A percentile compares a stretch with the other conserved stretches of the same genome.
These are phyloP conservation scores for Dendrothele bispora DNA, from an alignment of 768 basidiomycete genomes.

Conservation along the genomic window DNA sequence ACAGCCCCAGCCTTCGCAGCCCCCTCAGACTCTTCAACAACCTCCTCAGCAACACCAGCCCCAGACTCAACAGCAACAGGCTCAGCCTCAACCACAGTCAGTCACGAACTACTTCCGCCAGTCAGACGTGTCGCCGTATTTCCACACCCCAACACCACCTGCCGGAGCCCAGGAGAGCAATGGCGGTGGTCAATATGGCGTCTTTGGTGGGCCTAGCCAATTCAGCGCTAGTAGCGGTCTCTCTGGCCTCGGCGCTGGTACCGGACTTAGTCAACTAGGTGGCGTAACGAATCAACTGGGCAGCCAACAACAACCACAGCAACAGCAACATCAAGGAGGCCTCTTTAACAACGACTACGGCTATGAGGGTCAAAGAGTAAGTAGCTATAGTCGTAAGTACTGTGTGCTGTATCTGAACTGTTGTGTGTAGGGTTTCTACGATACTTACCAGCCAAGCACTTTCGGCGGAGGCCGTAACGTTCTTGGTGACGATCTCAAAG, in stretches of 20 bases:
- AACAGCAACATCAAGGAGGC: constrained; percentile 54
- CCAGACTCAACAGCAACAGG: constrained; percentile 39
- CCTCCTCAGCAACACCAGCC: constrained; percentile 29
- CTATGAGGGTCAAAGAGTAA: constrained; percentile 69
- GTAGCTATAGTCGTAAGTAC: constrained; percentile 19
- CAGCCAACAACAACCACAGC: constrained; percentile 53
- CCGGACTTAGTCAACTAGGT: constrained; percentile 1
- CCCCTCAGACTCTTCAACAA: constrained; percentile 40
- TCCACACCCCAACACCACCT: constrained; percentile 73
- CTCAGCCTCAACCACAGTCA: constrained; percentile 29
- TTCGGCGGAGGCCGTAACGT: constrained; percentile 68
- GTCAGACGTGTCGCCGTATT: constrained; percentile 21
- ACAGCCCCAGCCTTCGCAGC: too few species aligned
- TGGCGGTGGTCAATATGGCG: constrained; percentile 62
- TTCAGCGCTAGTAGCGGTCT: constrained; percentile 1
- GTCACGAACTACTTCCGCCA: constrained; percentile 73
- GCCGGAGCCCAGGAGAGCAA: constrained; percentile 61
- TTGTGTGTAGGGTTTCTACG: constrained; percentile 66
- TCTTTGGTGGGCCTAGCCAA: constrained; percentile 58
- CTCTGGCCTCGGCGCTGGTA: not conserved
- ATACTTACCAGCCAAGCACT: constrained; percentile 66
- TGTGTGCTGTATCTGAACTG: constrained; percentile 17
- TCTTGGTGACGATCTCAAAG: constrained; percentile 75
- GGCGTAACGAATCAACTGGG: too few species aligned
- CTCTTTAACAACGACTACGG: constrained; percentile 68